Conservation (phyloP, 2,329 filamentous ascomycete species). For the Aspergillus japonicus region DNA sequence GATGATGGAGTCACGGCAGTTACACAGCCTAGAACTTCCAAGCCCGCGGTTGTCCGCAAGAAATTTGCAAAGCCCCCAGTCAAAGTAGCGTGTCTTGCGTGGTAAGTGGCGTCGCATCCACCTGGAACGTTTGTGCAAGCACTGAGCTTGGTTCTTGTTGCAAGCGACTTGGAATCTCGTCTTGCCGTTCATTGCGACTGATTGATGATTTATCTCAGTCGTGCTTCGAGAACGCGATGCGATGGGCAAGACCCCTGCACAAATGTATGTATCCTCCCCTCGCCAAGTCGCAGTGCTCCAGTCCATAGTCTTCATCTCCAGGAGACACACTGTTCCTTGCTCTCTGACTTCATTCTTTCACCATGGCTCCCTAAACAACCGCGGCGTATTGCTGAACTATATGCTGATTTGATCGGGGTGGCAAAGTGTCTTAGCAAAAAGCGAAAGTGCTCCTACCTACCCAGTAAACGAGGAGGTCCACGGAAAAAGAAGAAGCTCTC, state of each 20-base stretch:
- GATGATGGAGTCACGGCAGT: constrained; percentile 17
- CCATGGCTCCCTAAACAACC: neutral
- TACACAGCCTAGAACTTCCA: constrained; percentile 26
- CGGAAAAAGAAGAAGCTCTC: constrained; percentile 41
- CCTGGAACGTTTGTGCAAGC: neutral
- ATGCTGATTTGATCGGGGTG: constrained; percentile 13
- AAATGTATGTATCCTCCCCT: constrained; percentile 32
- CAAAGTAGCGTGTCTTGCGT: constrained; percentile 46
- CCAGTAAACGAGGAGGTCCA: constrained; percentile 46
- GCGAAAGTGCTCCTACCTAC: constrained; percentile 43
- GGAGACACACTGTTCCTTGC: neutral
- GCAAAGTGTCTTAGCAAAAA: constrained; percentile 41
- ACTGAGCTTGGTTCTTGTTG: constrained; percentile 9
- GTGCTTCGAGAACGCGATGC: constrained; percentile 45
- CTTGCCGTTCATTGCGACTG: constrained; percentile 6
- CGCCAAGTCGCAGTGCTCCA: neutral
- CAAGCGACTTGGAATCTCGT: constrained; percentile 4
- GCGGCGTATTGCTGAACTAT: neutral
- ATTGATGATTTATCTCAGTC: constrained; percentile 27
- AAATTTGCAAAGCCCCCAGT: constrained; percentile 48
- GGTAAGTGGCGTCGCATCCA: constrained; percentile 30
- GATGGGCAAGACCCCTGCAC: constrained; percentile 46
- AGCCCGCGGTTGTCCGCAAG: constrained; percentile 38
- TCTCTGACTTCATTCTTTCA: neutral
- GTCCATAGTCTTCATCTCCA: neutral